Evolutionary conservation across 1,139 yeast species (phyloP).

Genomic region (Debaryomyces sp.): DNA sequence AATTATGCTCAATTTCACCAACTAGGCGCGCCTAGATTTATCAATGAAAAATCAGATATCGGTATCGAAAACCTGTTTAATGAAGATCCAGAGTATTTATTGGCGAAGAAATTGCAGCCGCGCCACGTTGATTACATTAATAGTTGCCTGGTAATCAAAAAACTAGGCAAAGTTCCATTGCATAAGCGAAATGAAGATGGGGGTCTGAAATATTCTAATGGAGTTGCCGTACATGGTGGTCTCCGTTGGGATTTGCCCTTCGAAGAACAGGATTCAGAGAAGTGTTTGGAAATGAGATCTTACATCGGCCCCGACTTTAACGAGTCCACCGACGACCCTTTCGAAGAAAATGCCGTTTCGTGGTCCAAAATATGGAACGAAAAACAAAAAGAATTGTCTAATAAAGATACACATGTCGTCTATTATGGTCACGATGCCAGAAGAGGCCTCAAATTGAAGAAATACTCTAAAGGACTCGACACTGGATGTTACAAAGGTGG

Average conservation of each 20-base stretch:
- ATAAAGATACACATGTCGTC: slow-evolving; percentile 46
- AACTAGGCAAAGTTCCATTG: slow-evolving; percentile 62
- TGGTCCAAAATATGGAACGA: slow-evolving; percentile 71
- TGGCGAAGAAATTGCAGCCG: slow-evolving; percentile 63
- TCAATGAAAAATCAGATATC: slow-evolving; percentile 4
- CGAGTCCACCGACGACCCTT: slow-evolving; percentile 55
- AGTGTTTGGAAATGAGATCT: slow-evolving; percentile 64
- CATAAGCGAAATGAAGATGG: slow-evolving; percentile 27
- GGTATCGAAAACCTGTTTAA: slow-evolving; percentile 29
- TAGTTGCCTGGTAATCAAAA: slow-evolving; percentile 63
- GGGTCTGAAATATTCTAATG: slow-evolving; percentile 35
- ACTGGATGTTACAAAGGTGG: slow-evolving; percentile 82
- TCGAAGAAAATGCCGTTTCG: slow-evolving; percentile 50
- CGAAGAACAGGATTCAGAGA: slow-evolving; percentile 62
- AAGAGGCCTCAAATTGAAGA: slow-evolving; percentile 66
- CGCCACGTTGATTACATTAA: slow-evolving; percentile 62
- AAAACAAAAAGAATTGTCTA: slow-evolving; percentile 39
- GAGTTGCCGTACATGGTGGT: slow-evolving; percentile 82
- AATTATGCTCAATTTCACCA: slow-evolving; percentile 63
- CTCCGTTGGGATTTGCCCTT: slow-evolving; percentile 62
- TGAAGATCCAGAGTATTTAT: slow-evolving; percentile 57
- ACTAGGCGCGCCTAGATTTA: slow-evolving; percentile 35
- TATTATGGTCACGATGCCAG: slow-evolving; percentile 91
- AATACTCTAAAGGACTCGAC: slow-evolving; percentile 78
- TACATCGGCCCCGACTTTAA: slow-evolving; percentile 59